Base-by-base conservation (phyloP, 306 rosid genomes). In the Ormosia emarginata region DNA sequence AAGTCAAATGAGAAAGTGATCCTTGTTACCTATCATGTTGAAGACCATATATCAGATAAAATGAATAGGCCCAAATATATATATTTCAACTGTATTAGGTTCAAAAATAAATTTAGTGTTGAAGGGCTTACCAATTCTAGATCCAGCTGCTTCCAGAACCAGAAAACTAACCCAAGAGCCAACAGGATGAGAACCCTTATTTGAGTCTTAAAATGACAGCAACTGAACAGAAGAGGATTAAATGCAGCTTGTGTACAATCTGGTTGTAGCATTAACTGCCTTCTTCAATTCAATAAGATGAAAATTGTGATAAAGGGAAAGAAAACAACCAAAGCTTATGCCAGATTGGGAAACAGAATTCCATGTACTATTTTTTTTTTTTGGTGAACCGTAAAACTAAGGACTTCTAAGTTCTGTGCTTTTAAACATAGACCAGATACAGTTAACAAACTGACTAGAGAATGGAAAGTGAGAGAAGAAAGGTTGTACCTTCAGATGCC, bases 401-500 rank as follows among this genome's bases (percentile, higher is more conserved):
- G 53, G 15, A 75, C 32, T 67, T 39, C n/a, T 44, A 37, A 72
- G 61, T 40, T 81, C 2, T 81, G 74, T 58, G 77, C 58, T 66
- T 33, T 12, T 4, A 61, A 61, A 53, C 76, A 68, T 73, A 56
- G 62, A 64, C 62, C 67, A 71, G 62, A 75, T 50, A 62, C 77
- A 66, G 53, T 65, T 74, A 81, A 78, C 75, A 49, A 77, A 67
- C 50, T 40, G 71, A 67, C 8, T 47, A 78, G 81, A 63, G 63
- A 37, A 69, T 44, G 49, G 64, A 59, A 67, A 80, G 79, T 53
- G 49, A 79, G 79, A 36, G 75, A 73, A 71, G 67, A 81, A 86
- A 74, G 76, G 52, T 13, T 77, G 85, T 83, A 89, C 97, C 95
- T 93, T 76, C 72, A 86, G 84, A 80, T 84, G 89, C 85, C 73